Conservation (phyloP, 495 filamentous ascomycete species). For the Platismatia glauca region DNA sequence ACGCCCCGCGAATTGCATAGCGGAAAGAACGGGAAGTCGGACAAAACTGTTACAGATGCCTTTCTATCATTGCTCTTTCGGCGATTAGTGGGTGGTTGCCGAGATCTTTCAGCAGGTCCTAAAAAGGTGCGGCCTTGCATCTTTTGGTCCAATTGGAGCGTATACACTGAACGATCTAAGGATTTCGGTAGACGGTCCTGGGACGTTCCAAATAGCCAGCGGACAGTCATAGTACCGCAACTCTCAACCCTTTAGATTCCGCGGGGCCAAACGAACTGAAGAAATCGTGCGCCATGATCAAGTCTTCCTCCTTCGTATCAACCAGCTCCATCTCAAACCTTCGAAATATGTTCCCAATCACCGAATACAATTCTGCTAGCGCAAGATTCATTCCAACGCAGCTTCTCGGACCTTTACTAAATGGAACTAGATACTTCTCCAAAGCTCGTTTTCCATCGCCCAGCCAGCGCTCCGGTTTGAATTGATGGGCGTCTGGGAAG, state of each 20-base stretch:
- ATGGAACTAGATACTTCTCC: conserved; percentile 24
- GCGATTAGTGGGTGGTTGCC: too few species aligned
- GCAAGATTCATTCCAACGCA: conserved; percentile 19
- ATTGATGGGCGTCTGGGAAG: conserved; percentile 18
- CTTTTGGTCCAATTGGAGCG: too few species aligned
- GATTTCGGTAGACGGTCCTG: too few species aligned
- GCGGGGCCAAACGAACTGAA: background rate
- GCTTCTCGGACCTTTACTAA: conserved; percentile 14
- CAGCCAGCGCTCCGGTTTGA: conserved; percentile 24
- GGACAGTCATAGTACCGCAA: background rate
- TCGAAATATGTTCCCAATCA: background rate
- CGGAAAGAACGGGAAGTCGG: too few species aligned
- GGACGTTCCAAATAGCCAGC: too few species aligned
- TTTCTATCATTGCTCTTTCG: too few species aligned
- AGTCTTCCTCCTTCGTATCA: conserved; percentile 7
- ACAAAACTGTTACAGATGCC: too few species aligned
- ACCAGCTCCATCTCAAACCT: conserved; percentile 1
- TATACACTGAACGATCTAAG: too few species aligned
- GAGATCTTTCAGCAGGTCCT: too few species aligned
- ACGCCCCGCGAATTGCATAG: too few species aligned
- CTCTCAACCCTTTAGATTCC: conserved; percentile 8
- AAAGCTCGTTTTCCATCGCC: conserved; percentile 24
- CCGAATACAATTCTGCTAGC: conserved; percentile 6
- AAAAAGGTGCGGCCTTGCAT: too few species aligned
- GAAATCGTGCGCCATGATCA: conserved; percentile 8